A percentile compares a stretch with the other conserved stretches of the same genome.
Conservation (phyloP, 2,329 filamentous ascomycete species). For the Emericellopsis atlantica region DNA sequence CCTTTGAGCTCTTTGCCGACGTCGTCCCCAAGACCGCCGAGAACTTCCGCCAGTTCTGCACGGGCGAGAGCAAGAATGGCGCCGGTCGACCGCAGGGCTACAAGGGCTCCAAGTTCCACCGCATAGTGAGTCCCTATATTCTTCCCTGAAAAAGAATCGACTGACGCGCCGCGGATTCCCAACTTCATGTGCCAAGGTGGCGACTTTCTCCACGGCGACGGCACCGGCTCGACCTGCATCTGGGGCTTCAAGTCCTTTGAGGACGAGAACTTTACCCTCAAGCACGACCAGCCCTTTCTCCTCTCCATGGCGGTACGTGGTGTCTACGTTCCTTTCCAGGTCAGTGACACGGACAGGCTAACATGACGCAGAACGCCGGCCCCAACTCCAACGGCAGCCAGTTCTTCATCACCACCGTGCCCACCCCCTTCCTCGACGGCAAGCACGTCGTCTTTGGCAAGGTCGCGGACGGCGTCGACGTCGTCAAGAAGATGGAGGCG, state of each 20-base stretch:
- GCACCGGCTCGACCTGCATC: slow-evolving; percentile 77
- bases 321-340: too few species aligned
- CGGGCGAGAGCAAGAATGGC: slow-evolving; percentile 74
- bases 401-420: slow-evolving; percentile 91
- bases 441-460: slow-evolving; percentile 96
- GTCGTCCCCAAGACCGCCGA: slow-evolving; percentile 80
- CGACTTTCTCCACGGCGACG: slow-evolving; percentile 89
- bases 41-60: slow-evolving; percentile 96
- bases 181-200: slow-evolving; percentile 97
- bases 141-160: too few species aligned
- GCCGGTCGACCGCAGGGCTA: slow-evolving; percentile 78
- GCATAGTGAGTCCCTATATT: slow-evolving; percentile 77
- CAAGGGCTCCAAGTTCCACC: slow-evolving; percentile 89
- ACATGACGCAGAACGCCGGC: slow-evolving; percentile 58
- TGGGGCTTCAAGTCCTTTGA: slow-evolving; percentile 76
- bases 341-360: slow-evolving; percentile 1
- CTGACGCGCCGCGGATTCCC: slow-evolving; percentile 52
- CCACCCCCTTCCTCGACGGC: slow-evolving; percentile 76
- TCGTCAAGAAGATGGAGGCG: slow-evolving; percentile 85
- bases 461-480: slow-evolving; percentile 80
- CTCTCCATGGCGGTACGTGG: slow-evolving; percentile 88
- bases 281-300: slow-evolving; percentile 68
- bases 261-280: slow-evolving; percentile 79
- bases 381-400: slow-evolving; percentile 90
- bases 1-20: slow-evolving; percentile 82